Evolutionary conservation across 345 rosid species (phyloP), one percentile per base, ranked within the genome.

Genomic region (Firmiana major): DNA sequence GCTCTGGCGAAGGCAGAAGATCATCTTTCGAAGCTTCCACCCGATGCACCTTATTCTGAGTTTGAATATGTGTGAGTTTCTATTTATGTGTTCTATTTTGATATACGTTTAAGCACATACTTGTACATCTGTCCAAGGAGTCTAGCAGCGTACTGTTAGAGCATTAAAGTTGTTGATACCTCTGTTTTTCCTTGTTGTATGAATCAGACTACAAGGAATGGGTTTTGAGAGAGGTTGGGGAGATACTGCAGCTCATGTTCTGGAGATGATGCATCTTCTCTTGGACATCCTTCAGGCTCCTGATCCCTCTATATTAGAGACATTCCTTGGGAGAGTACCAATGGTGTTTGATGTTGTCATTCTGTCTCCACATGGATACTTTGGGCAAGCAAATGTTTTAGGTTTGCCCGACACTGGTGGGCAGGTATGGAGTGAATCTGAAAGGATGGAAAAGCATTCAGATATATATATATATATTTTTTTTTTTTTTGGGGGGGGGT

Each of bases 191-290:
- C 38, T 45, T 68, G 13, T 43, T 71, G 12, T 34, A 36, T 68
- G 45, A 36, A 31, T 75, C 83, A 92, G 94, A 22, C 51, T 94
- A 48, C 99, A 96, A 83, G 99, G 92, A 79, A 80, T 88, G 97
- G 99, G 99, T 67, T 94, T 96, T 84, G 99, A 92, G 92, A 92
- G 85, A 89, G 99, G 99, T 51, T 96, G 99, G 99, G 99, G 99
- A 24, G 98, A 94, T 80, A 91, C 91, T 66, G 98, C 99, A 42
- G 85, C 38, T 9, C 79, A 91, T 81, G 98, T 91, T 5, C 79
- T 89, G 60, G 92, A 92, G 82, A 91, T 84, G 87, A 88, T 92
- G 85, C 90, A 91, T 84, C 98, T 94, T 64, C 94, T 96, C 73
- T 85, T 83, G 75, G 99, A 94, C 84, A 94, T 92, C 73, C 93